Evolutionary conservation across 2,329 filamentous ascomycete species (phyloP), one percentile per base, ranked within the genome.

Genomic region (Cercospora canescens): DNA sequence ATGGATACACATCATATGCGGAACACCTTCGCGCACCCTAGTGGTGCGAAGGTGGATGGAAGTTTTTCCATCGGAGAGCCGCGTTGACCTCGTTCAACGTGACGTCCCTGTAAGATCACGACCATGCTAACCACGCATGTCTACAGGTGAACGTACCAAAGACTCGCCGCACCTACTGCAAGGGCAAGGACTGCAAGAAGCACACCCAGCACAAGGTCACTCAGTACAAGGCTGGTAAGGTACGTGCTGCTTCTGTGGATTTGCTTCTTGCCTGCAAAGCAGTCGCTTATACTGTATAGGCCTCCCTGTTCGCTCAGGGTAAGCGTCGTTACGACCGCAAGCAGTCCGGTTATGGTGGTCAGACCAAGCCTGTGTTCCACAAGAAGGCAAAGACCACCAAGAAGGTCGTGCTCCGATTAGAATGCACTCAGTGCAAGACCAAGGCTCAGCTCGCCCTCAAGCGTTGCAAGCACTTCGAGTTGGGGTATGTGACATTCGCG

Each of bases 371-470:
- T 78, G 94, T 99, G 81, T 99, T 98, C 92, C 95, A 98, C 92
- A 99, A 98, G 91, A 98, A 97, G 88, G 95, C 95, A 76, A 99
- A 99, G 92, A 99, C 95, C 77, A 99, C 95, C 82, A 99, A 99
- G 92, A 99, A 99, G 91, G 91, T 99, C 79, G 96, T 99, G 80
- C 87, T 99, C 84, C 90, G 95, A 87, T 86, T 99, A 84, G 95
- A 99, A 85, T 99, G 95, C 88, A 94, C 93, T 81, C 83, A 86
- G 77, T 99, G 95, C 93, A 98, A 98, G 91, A 90, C 93, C 83
- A 98, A 97, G 91, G 90, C 89, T 84, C 93, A 99, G 88, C 88
- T 99, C 81, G 89, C 95, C 77, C 88, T 99, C 84, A 99, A 99
- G 92, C 93, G 95, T 82, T 99, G 95, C 93, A 99, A 99, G 92